Evolutionary conservation across 2,329 filamentous ascomycete species (phyloP), one percentile per base, ranked within the genome.

Genomic region (Lecanicillium sp.): DNA sequence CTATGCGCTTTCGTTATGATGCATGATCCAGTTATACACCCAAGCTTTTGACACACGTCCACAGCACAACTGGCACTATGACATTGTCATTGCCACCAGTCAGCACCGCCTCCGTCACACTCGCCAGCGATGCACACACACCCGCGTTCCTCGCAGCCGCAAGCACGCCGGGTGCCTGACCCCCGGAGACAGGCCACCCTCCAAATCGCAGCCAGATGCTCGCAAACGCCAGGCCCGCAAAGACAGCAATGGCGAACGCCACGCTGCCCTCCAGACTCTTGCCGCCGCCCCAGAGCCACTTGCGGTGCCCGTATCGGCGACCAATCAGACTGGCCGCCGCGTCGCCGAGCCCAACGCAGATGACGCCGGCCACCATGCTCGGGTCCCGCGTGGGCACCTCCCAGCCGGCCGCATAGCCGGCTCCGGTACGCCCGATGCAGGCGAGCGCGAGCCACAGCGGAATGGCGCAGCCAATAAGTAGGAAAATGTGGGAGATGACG

Each of bases 51-150:
- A 95, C 90, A 59, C 95, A 83, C 51, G 90, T 78, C 93, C 93
- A 98, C 52, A 98, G 69, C 43, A 95, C 83, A 49, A 98, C 81
- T 4, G 93, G 93, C 54, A 97, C 91, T 54, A 97, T 84, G 15
- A 98, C 93, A 72, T 98, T 98, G 73, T 98, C 93, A 66, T 98
- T 98, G 24, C 91, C 93, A 2, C 93, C 93, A 12, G 93, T 97
- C 54, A 98, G 70, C 39, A 96, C 91, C 21, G 93, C 90, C 70
- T 98, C 93, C 44, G 93, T 95, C 56, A 96, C 74, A 66, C 90
- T 96, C 23, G 90, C 88, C 50, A 90, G 79, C 35, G 77, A 76
- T 6, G 87, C 90, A 55, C 90, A 94, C 40, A 87, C 61, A 4
- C 74, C 71, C 10, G 85, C 81, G 61, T 91, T 93, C 4, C 82